Conservation (phyloP, 225 moss, liverwort and hornwort species). For the Sphagnum tenellum region DNA sequence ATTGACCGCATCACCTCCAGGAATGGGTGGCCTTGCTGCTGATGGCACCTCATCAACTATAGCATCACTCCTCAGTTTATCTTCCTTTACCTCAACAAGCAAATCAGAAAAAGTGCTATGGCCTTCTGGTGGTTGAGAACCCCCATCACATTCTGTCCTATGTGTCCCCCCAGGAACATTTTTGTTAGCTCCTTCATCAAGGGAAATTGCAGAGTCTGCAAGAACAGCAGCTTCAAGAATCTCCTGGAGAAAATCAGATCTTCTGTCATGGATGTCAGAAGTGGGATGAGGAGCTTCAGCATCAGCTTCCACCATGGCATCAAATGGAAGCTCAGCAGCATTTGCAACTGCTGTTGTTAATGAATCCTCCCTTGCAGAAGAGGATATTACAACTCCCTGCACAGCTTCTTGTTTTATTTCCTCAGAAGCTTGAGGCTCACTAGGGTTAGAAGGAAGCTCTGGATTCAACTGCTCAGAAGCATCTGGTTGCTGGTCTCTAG, state of each 20-base stretch:
- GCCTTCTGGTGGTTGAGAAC: slow-evolving; percentile 2
- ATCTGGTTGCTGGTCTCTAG: slow-evolving; percentile 9
- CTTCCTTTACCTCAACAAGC: slow-evolving; percentile 1
- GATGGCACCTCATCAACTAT: neutral
- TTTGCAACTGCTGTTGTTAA: slow-evolving; percentile 14
- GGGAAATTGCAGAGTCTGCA: slow-evolving; percentile 34
- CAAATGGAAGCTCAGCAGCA: slow-evolving; percentile 41
- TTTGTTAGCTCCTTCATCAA: slow-evolving; percentile 17
- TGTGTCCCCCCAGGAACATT: slow-evolving; percentile 16
- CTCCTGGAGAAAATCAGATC: slow-evolving; percentile 53
- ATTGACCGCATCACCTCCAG: neutral
- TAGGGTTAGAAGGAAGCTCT: slow-evolving; percentile 13
- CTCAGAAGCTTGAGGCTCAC: slow-evolving; percentile 9
- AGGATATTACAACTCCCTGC: slow-evolving; percentile 23
- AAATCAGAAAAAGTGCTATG: slow-evolving; percentile 8
- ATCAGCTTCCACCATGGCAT: slow-evolving; percentile 32
- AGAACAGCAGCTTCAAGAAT: slow-evolving; percentile 53
- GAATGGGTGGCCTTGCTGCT: neutral
- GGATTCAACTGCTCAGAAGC: slow-evolving; percentile 9
- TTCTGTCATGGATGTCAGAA: slow-evolving; percentile 15
- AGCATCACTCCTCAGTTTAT: neutral
- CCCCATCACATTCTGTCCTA: slow-evolving; percentile 19
- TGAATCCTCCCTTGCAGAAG: neutral
- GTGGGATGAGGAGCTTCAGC: slow-evolving; percentile 2
- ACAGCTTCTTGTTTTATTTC: slow-evolving; percentile 21